Base-by-base conservation (phyloP, 2,329 filamentous ascomycete genomes). In the Orbilia ellipsospora region DNA sequence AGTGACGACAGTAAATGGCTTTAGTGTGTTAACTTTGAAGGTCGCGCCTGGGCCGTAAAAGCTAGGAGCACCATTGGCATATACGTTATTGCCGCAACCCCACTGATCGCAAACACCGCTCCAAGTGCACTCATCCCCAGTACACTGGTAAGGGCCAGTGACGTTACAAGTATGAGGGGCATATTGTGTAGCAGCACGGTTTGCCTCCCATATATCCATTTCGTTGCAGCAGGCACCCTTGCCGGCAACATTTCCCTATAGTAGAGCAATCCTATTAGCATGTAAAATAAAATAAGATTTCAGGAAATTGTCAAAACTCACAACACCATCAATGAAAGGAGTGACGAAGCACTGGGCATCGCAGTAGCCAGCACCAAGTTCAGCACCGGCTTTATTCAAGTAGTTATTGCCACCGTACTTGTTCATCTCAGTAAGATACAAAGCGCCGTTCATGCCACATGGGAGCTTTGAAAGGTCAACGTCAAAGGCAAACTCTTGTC, bases 151-250 rank as follows among this genome's bases (percentile, higher is more conserved):
- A 4, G 85, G 80, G 1, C 84, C 83, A 0, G 82, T 81, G 20
- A 81, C 80, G 78, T 80, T 83, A 82, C 86, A 87, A 1, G 84
- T 81, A 68, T 87, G 86, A 1, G 86, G 85, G 0, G 85, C 85
- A 15, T 86, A 80, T 7, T 83, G 82, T 16, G 81, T 84, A 3
- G 86, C 80, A 2, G 80, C 80, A 18, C 82, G 82, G 81, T 87
- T 87, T 60, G 85, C 85, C 73, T 87, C 86, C 85, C 82, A 83
- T 75, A 83, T 82, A 65, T 83, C 82, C 82, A 83, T 82, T 77
- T 83, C 82, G 60, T 81, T 82, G 72, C 82, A 83, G 80, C 82
- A 83, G n/a, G 80, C 80, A 16, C 82, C 82, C 42, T 83, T 80
- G 50, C 77, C 79, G 5, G 80, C 80, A 62, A 82, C 77, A 67